A percentile compares a stretch with the other conserved stretches of the same genome.
Conservation (phyloP, 345 rosid species). For the Aquilaria yunnanensis region DNA sequence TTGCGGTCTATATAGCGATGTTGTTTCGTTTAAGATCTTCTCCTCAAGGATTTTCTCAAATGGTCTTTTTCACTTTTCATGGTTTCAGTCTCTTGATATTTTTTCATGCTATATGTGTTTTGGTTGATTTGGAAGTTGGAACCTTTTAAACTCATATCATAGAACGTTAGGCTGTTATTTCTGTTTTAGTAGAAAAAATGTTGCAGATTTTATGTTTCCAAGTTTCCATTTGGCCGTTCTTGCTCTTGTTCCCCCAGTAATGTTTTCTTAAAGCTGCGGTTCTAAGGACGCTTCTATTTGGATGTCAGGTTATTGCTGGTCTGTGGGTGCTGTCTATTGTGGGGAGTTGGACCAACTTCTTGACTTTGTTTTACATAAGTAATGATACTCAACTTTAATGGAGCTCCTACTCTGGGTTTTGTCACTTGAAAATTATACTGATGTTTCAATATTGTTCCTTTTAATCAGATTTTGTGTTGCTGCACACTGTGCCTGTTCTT, state of each 20-base stretch:
- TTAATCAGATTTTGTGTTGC: constrained; percentile 49
- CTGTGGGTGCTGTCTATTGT: constrained; percentile 67
- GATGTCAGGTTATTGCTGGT: constrained; percentile 52
- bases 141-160: too few species aligned
- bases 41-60: background rate
- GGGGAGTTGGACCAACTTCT: constrained; percentile 72
- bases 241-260: background rate
- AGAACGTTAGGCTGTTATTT: too few species aligned
- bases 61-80: background rate
- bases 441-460: background rate
- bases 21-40: background rate
- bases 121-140: background rate
- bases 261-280: background rate
- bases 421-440: background rate
- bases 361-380: constrained; percentile 86
- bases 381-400: constrained; percentile 10
- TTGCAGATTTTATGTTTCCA: background rate
- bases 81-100: background rate
- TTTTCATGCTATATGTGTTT: background rate
- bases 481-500: constrained; percentile 62
- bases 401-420: background rate
- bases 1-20: background rate
- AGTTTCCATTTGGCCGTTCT: background rate
- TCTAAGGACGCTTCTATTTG: background rate
- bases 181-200: background rate